These are phyloP conservation scores for Pilaira anomala DNA, from an alignment of 192 early-diverging fungal genomes.

Conservation along the genomic window DNA sequence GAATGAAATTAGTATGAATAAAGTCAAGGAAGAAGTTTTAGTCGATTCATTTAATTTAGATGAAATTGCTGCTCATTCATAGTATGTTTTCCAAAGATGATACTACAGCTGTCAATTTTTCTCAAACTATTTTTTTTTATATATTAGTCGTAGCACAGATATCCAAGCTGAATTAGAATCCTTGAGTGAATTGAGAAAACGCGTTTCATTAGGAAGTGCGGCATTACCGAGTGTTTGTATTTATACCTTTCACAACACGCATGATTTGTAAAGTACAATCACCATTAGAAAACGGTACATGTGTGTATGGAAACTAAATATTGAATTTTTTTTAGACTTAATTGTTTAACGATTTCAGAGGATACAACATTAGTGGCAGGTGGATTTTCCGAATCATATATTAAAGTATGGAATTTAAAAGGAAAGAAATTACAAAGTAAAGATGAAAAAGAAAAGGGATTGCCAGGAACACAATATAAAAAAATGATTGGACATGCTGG, in stretches of 20 bases:
- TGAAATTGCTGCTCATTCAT: slow-evolving; percentile 56
- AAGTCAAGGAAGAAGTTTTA: slow-evolving; percentile 63
- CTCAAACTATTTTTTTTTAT: not conserved
- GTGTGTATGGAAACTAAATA: too few relatives aligned
- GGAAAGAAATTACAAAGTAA: slow-evolving; percentile 62
- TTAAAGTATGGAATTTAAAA: slow-evolving; percentile 90
- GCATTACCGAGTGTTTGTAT: slow-evolving; percentile 86
- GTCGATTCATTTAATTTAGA: slow-evolving; percentile 8
- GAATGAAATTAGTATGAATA: slow-evolving; percentile 66
- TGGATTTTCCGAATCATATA: slow-evolving; percentile 93
- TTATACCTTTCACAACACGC: slow-evolving; percentile 95
- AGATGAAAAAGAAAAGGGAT: slow-evolving; percentile 34
- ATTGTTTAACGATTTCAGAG: slow-evolving; percentile 76
- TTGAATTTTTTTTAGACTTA: slow-evolving; percentile 58
- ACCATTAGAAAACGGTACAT: not conserved
- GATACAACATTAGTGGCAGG: slow-evolving; percentile 79
- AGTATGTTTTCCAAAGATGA: slow-evolving; percentile 43
- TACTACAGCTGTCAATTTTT: not conserved
- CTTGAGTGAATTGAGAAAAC: slow-evolving; percentile 74
- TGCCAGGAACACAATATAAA: slow-evolving; percentile 51
- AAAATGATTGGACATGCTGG: slow-evolving; percentile 90
- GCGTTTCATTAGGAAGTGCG: slow-evolving; percentile 59
- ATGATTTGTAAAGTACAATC: slow-evolving; percentile 49
- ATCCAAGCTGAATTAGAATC: slow-evolving; percentile 74
- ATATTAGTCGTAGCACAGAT: slow-evolving; percentile 71